These are phyloP conservation scores for Periglandula ipomoeae DNA, from an alignment of 2,329 filamentous ascomycete species.

Conservation along the genomic window DNA sequence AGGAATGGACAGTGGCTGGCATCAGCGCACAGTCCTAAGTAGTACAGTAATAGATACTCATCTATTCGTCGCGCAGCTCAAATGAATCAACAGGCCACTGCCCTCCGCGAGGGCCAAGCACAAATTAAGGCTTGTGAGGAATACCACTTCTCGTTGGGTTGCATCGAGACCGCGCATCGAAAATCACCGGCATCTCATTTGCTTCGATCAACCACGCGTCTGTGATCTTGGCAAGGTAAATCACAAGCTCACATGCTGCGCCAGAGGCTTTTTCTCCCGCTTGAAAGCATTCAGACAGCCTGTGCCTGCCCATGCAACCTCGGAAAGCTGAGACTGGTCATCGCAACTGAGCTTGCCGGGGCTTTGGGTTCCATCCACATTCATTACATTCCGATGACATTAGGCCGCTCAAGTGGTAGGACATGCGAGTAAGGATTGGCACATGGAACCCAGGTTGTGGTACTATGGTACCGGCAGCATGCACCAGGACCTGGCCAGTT, in stretches of 20 bases:
- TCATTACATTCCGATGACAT: neutral
- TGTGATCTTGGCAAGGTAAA: neutral
- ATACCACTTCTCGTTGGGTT: neutral
- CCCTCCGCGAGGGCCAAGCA: neutral
- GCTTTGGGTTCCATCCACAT: too few species aligned
- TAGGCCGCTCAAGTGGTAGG: neutral
- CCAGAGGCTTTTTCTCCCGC: neutral
- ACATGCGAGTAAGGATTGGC: conserved; percentile 39
- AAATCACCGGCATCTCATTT: neutral
- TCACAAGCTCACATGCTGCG: neutral
- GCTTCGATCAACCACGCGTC: neutral
- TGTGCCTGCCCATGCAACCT: neutral
- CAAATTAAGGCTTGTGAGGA: neutral
- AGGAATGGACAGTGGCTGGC: neutral
- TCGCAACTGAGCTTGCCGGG: too few species aligned
- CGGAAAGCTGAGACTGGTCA: neutral
- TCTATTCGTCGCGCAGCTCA: neutral
- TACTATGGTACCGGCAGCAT: neutral
- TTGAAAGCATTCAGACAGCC: neutral
- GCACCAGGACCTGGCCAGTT: neutral
- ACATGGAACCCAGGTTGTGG: conserved; percentile 49
- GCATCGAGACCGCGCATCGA: neutral
- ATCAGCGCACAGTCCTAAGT: neutral
- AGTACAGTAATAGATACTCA: neutral
- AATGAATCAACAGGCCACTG: neutral